These are phyloP conservation scores for Aspergillus sp. DNA, from an alignment of 2,329 filamentous ascomycete genomes.

Conservation along the genomic window DNA sequence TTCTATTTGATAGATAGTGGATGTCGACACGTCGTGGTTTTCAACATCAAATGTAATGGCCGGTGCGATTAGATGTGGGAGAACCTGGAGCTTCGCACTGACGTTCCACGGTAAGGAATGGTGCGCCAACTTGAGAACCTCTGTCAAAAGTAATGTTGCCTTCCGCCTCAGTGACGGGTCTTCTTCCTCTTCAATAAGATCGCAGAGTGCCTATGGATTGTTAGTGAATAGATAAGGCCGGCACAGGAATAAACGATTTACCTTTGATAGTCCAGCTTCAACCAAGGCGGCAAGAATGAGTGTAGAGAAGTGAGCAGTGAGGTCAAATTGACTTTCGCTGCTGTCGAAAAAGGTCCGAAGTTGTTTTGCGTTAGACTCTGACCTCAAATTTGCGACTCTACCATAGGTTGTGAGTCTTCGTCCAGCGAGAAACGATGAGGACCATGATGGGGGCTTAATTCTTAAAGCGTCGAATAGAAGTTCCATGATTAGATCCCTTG, in stretches of 20 bases:
- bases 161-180: slow-evolving; percentile 71
- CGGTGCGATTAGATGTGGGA: slow-evolving; percentile 79
- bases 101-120: slow-evolving; percentile 77
- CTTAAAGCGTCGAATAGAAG: slow-evolving; percentile 79
- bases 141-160: slow-evolving; percentile 84
- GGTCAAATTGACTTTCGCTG: slow-evolving; percentile 65
- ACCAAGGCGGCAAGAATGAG: slow-evolving; percentile 83
- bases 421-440: slow-evolving; percentile 90
- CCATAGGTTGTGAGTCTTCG: slow-evolving; percentile 92
- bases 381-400: slow-evolving; percentile 81
- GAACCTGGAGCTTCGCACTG: slow-evolving; percentile 80
- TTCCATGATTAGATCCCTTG: slow-evolving; percentile 79
- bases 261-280: slow-evolving; percentile 69
- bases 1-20: slow-evolving; percentile 96
- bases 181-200: slow-evolving; percentile 50
- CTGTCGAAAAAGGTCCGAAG: slow-evolving; percentile 62
- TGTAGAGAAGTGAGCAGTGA: slow-evolving; percentile 92
- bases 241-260: slow-evolving; percentile 33
- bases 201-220: slow-evolving; percentile 43
- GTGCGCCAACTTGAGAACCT: slow-evolving; percentile 85
- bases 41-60: slow-evolving; percentile 72
- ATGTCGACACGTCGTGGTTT: slow-evolving; percentile 75
- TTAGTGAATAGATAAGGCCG: slow-evolving; percentile 17
- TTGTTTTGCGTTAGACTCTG: slow-evolving; percentile 54
- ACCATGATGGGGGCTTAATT: slow-evolving; percentile 94